Evolutionary conservation across 1,139 yeast species (phyloP), one percentile per base, ranked within the genome.

Genomic region (Nadsonia commutata): DNA sequence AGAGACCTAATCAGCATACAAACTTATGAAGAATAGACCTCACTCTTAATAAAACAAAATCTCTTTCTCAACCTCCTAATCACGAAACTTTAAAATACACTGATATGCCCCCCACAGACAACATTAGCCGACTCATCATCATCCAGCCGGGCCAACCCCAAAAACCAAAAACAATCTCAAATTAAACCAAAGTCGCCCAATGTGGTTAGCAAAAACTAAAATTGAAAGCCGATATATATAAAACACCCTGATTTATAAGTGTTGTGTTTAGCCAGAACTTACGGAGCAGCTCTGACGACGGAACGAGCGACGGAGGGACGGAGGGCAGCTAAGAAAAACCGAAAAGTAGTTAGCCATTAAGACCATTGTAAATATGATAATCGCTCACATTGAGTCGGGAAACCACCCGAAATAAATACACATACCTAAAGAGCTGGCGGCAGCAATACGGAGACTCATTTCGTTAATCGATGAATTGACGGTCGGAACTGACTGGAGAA

Each of bases 181-280:
- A n/a, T n/a, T n/a, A n/a, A n/a, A n/a, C n/a, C n/a, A n/a, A n/a
- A n/a, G n/a, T n/a, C n/a, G 31, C n/a, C n/a, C 31, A 23, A 23
- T 23, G n/a, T 23, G n/a, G 9, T 23, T 11, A n/a, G n/a, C 9
- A 23, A 23, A 23, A 23, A 23, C 9, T 23, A n/a, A 9, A 23
- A n/a, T n/a, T 31, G 13, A 31, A 40, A 36, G 42, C 42, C 18
- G 37, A 40, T 40, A 40, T 33, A 40, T 40, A 40, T n/a, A n/a
- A n/a, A n/a, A n/a, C n/a, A n/a, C n/a, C n/a, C n/a, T n/a, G n/a
- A n/a, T n/a, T n/a, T n/a, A n/a, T n/a, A n/a, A n/a, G n/a, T n/a
- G n/a, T n/a, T n/a, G n/a, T n/a, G 23, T 6, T 9, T 21, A 21
- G 9, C 23, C 8, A 9, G 13, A 27, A 27, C 33, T 27, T 27